Base-by-base conservation (phyloP, 2,329 filamentous ascomycete species). In the Coleophoma cylindrospora region DNA sequence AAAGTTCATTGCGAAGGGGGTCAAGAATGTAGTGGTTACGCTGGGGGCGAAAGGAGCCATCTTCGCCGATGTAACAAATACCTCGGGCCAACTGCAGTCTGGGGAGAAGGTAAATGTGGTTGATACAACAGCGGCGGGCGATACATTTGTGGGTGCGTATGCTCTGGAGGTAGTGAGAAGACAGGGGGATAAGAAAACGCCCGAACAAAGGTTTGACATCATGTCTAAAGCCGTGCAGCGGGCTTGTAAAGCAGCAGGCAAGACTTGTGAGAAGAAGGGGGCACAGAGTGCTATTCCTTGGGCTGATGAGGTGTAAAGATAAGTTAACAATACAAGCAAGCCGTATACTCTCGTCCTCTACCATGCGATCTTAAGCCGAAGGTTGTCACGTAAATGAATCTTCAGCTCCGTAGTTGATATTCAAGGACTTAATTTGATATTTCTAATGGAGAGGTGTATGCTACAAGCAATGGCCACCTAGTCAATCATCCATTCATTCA, bases 91-190 rank as follows among this genome's bases (percentile, higher is more conserved):
- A 1, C 62, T 83, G 22, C 68, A 91, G 2, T 71, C 74, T 4
- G 89, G 88, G 0, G 76, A 80, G 54, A 86, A 87, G 67, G 86
- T 89, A 15, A 70, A 78, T 50, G 92, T 97, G 2, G 82, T 96
- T 4, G 92, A 97, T 67, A 97, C 92, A 1, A 97, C 92, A 8
- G 92, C 87, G 2, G 94, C 94, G 5, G 92, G 92, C 0, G 92
- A 97, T 67, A 96, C 92, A 0, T 96, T 96, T 70, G 89, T 95
- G 5, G 92, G 94, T 2, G 87, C 83, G 19, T 95, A 96, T 66
- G 87, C 89, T 3, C 80, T 94, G 22, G 80, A 83, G 50, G 78
- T 86, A 32, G 88, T 89, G 37, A 75, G 51, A 34, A 37, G 36
- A 6, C 55, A 50, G 34, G 50, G 47, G 8, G 53, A 36, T 14